Base-by-base conservation (phyloP, 371 early-diverging fungal species). In the Apophysomyces sp. region DNA sequence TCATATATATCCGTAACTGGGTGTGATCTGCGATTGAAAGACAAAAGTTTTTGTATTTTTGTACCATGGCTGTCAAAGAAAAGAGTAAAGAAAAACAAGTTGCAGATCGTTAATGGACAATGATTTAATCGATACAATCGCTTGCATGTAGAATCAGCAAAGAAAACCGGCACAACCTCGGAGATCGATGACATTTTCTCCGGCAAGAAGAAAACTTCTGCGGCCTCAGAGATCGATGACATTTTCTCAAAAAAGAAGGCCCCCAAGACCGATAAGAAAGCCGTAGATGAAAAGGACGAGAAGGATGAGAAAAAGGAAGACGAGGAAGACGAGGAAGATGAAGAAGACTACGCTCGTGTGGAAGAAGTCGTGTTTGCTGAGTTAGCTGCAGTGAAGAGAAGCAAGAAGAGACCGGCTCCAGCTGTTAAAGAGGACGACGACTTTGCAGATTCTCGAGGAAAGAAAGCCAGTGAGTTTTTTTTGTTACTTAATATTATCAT, bases 321-420 rank as follows among this genome's bases (percentile, higher is more conserved):
- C 2, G 51, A 61, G 37, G 67, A 68, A 13, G 52, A 65, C 8
- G 52, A 64, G 13, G 62, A 66, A 3, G 57, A 61, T 12, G 60
- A 51, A 24, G 69, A 70, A 21, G 60, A 69, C 2, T 53, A 12
- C 1, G 55, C 61, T 11, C 68, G 69, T 32, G 78, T 77, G 1
- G 66, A 80, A 31, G 76, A 80, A 28, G 73, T 80, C 24, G 73
- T 80, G 1, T 80, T 80, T 65, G 76, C 78, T 24, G 78, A 80
- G 57, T 55, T 80, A 34, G 72, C 78, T 30, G 78, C 81, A 63
- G 74, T 62, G 40, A 80, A 80, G 55, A 70, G 55, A n/a, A 52
- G 55, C 5, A 62, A 61, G 24, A 65, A 67, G 27, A 61, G 69
- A 13, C 37, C 64, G 8, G 69, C 69, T 44, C 62, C 63, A 8